These are phyloP conservation scores for Aaosphaeria pasadenensis DNA, from an alignment of 2,329 filamentous ascomycete species.

Conservation along the genomic window DNA sequence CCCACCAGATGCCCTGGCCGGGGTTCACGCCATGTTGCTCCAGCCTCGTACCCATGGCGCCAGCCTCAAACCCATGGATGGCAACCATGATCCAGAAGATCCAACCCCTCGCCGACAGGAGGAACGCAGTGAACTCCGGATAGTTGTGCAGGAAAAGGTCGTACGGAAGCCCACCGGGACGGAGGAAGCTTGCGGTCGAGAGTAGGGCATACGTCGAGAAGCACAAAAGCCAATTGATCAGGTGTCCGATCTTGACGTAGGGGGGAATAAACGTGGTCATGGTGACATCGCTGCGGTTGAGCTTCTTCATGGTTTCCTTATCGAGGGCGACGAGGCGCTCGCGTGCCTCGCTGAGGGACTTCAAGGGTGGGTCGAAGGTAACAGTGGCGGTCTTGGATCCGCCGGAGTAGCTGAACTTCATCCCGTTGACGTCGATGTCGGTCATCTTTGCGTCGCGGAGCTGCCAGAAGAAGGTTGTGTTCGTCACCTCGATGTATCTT, in stretches of 20 bases:
- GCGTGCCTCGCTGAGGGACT: conserved; percentile 65
- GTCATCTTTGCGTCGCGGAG: conserved; percentile 60
- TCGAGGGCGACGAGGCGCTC: conserved; percentile 72
- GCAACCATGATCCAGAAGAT: conserved; percentile 59
- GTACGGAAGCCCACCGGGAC: conserved; percentile 31
- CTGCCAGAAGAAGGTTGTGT: conserved; percentile 53
- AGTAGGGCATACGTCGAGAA: conserved; percentile 28
- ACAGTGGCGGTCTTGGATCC: conserved; percentile 50
- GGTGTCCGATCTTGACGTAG: conserved; percentile 44
- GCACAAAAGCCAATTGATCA: conserved; percentile 52
- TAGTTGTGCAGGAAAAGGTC: conserved; percentile 44
- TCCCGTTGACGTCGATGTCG: conserved; percentile 61
- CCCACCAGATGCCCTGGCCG: conserved; percentile 50
- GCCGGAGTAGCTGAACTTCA: conserved; percentile 58
- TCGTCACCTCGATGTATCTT: conserved; percentile 75
- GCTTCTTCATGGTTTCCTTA: conserved; percentile 53
- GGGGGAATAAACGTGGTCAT: conserved; percentile 54
- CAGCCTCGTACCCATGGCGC: conserved; percentile 47
- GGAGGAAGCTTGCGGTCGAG: conserved; percentile 26
- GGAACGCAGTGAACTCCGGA: conserved; percentile 58
- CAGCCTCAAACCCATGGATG: conserved; percentile 66
- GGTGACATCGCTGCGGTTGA: conserved; percentile 59
- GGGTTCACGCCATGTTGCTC: conserved; percentile 51
- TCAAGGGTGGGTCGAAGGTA: conserved; percentile 67
- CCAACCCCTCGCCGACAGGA: conserved; percentile 56